Evolutionary conservation across 305 asterid genomes (phyloP), one percentile per base, ranked within the genome.

Genomic region (Fraxinus angustifolia): DNA sequence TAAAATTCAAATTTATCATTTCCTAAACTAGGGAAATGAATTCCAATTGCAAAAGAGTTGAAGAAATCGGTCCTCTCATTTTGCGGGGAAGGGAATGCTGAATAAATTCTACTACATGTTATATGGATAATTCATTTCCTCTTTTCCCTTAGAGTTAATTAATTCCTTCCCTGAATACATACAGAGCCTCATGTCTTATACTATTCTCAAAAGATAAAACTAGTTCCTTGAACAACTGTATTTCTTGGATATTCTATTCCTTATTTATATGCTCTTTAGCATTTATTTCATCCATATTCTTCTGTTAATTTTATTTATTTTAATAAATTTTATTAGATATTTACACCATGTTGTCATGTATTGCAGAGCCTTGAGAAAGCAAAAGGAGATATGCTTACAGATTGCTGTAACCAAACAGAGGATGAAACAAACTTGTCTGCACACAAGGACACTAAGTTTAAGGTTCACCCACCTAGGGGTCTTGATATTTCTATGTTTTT

Each of bases 291-390:
- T 30, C 56, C 60, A 21, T 79, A 0, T 53, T n/a, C 56, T 38
- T 28, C 16, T n/a, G 58, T 38, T 79, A 40, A 4, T 40, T 67
- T 23, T 23, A 26, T 21, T 73, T n/a, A 2, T 38, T 78, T 80
- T 65, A 76, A 35, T 34, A 77, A 14, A 48, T 2, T 40, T 23
- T 23, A 26, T 21, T 73, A 56, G 73, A 77, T 82, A 35, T 68
- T 78, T 80, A 70, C 45, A 53, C 34, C 42, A 83, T 58, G 28
- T 10, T 58, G 17, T 82, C 53, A 26, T 84, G 72, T 90, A 72
- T 62, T 80, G 90, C 90, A 92, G 96, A 88, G 60, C 62, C 68
- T 75, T 70, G 88, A 83, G 79, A 87, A 85, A 75, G 87, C 83
- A 81, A 86, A 85, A 53, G 84, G 28, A 21, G 85, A 82, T 75